phyloP scores from a whole-genome alignment of 1,139 yeast genomes.

The Kodamaea sp. region DNA sequence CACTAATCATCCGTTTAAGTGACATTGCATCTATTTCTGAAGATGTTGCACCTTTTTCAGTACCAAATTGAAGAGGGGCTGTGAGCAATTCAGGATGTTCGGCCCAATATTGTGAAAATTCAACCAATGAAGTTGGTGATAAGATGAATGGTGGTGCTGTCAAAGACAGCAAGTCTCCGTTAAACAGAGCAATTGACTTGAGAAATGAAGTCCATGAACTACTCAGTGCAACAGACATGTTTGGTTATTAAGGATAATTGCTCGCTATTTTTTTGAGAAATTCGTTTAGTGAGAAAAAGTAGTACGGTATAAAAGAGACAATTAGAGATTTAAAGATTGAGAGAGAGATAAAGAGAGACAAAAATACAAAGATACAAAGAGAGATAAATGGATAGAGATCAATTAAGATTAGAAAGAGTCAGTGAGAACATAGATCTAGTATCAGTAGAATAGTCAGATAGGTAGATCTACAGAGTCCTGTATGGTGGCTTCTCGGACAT shows the following conservation, averaged over 20 bases:
- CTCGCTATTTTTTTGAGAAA: not conserved
- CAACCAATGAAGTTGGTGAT: constrained; percentile 83
- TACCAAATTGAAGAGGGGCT: constrained; percentile 52
- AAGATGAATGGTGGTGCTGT: constrained; percentile 98
- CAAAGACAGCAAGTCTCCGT: constrained; percentile 88
- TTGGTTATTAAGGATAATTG: constrained; percentile 2
- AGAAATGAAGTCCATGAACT: constrained; percentile 82
- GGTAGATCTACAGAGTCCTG: too few species aligned
- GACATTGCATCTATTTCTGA: constrained; percentile 49
- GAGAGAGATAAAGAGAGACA: too few species aligned
- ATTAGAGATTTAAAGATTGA: too few species aligned
- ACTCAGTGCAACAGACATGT: constrained; percentile 30
- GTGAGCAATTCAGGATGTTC: constrained; percentile 83
- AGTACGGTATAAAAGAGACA: too few species aligned
- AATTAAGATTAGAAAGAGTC: too few species aligned
- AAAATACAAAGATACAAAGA: too few species aligned
- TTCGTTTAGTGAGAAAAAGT: too few species aligned
- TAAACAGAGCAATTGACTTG: constrained; percentile 87
- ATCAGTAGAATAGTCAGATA: too few species aligned
- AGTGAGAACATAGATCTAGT: too few species aligned
- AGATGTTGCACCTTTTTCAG: constrained; percentile 24
- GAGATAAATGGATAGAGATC: too few species aligned
- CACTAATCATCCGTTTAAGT: constrained; percentile 67
- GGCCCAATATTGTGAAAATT: constrained; percentile 91
- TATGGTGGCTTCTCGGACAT: too few species aligned